phyloP scores from a whole-genome alignment of 2,329 filamentous ascomycete species.

The Colletotrichum kahawae region DNA sequence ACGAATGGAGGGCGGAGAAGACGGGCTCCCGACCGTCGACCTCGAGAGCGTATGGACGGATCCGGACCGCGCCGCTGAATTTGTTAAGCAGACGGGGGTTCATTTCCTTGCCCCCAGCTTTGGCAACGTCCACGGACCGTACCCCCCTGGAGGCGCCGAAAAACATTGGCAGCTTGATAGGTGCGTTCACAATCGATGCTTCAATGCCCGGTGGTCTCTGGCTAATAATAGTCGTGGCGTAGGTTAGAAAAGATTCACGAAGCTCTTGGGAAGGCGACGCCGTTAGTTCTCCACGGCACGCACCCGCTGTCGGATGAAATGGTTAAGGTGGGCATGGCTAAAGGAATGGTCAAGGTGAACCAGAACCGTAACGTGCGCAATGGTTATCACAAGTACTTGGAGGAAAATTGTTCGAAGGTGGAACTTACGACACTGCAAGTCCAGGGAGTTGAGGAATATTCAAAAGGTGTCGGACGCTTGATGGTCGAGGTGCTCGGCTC shows the following conservation, averaged over 20 bases:
- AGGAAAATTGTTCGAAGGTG: background rate
- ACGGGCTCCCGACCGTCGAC: background rate
- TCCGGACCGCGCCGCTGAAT: background rate
- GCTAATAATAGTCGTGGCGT: background rate
- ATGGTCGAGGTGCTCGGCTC: background rate
- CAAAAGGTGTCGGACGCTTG: background rate
- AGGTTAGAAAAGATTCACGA: background rate
- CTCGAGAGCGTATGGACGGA: background rate
- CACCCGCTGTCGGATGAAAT: background rate
- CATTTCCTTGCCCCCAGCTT: background rate
- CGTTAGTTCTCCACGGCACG: background rate
- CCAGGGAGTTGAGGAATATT: background rate
- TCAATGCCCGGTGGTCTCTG: background rate
- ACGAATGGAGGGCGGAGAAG: background rate
- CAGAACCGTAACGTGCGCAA: background rate
- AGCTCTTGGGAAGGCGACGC: background rate
- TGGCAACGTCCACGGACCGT: background rate
- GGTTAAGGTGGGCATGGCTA: background rate
- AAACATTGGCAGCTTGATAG: background rate
- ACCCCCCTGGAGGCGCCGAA: background rate
- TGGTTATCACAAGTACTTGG: background rate
- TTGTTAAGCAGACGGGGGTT: background rate
- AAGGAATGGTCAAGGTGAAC: background rate
- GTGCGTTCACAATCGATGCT: background rate
- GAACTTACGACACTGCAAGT: background rate